Conservation (phyloP, 1,139 yeast genomes). For the Debaryomyces psychrophilus region DNA sequence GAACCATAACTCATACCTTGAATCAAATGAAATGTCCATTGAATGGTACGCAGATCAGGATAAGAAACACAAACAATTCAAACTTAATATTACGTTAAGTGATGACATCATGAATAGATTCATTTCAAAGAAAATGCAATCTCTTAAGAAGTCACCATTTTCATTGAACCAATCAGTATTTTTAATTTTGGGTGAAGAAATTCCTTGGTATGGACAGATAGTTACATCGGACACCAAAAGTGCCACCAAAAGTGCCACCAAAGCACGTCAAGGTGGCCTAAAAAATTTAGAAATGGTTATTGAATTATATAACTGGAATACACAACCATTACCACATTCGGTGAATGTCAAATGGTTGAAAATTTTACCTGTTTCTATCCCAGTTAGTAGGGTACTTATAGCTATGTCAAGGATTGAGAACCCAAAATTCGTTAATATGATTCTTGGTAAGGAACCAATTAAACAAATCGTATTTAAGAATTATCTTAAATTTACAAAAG, state of each 20-base stretch:
- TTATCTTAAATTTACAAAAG: slow-evolving; percentile 51
- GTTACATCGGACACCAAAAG: slow-evolving; percentile 47
- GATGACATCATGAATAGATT: slow-evolving; percentile 45
- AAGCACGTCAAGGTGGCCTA: slow-evolving; percentile 18
- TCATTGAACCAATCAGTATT: slow-evolving; percentile 50
- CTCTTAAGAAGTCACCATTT: slow-evolving; percentile 51
- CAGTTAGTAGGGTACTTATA: slow-evolving; percentile 61
- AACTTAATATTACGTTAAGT: slow-evolving; percentile 39
- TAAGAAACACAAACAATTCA: slow-evolving; percentile 44
- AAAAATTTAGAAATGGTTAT: slow-evolving; percentile 48
- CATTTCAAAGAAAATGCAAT: slow-evolving; percentile 44
- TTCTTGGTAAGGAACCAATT: slow-evolving; percentile 63
- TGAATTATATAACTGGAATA: slow-evolving; percentile 61
- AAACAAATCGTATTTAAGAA: slow-evolving; percentile 61
- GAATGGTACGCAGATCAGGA: slow-evolving; percentile 57
- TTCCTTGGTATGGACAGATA: slow-evolving; percentile 47
- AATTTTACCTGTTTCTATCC: slow-evolving; percentile 64
- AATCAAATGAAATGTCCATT: slow-evolving; percentile 43
- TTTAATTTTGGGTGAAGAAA: slow-evolving; percentile 41
- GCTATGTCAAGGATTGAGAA: slow-evolving; percentile 66
- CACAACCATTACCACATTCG: slow-evolving; percentile 48
- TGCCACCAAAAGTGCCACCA: slow-evolving; percentile 14
- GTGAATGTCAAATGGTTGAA: slow-evolving; percentile 45
- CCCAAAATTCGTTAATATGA: slow-evolving; percentile 58
- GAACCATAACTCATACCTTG: slow-evolving; percentile 41